These are phyloP conservation scores for Aspergillus eucalypticola DNA, from an alignment of 2,329 filamentous ascomycete genomes.

Conservation along the genomic window DNA sequence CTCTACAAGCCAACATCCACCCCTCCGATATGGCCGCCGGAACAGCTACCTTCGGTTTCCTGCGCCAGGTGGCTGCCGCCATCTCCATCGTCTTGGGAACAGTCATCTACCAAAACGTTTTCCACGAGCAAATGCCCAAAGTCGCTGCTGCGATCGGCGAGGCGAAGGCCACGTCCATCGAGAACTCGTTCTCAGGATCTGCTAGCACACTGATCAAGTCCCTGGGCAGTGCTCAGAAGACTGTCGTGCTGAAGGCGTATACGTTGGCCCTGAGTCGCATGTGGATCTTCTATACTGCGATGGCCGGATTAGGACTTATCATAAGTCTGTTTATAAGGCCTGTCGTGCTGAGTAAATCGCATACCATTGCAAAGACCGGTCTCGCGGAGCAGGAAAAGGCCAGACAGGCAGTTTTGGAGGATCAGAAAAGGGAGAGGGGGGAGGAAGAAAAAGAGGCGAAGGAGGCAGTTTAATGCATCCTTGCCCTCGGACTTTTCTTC, in stretches of 20 bases:
- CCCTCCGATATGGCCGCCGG: constrained; percentile 63
- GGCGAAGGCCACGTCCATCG: constrained; percentile 21
- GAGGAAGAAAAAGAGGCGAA: constrained; percentile 67
- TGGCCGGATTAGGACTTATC: constrained; percentile 39
- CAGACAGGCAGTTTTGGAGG: constrained; percentile 37
- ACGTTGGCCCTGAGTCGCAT: constrained; percentile 48
- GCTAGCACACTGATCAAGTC: constrained; percentile 35
- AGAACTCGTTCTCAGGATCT: constrained; percentile 39
- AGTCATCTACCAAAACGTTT: constrained; percentile 47
- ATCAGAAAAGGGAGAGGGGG: constrained; percentile 39
- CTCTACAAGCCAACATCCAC: constrained; percentile 63
- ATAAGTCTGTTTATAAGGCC: constrained; percentile 43
- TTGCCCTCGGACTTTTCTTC: no score
- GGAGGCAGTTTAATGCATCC: constrained; percentile 30
- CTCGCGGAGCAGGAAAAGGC: constrained; percentile 47
- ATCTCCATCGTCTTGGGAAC: constrained; percentile 62
- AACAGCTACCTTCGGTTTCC: constrained; percentile 62
- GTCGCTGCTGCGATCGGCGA: constrained; percentile 32
- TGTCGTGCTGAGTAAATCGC: constrained; percentile 41
- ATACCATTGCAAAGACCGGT: constrained; percentile 49
- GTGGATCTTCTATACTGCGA: constrained; percentile 53
- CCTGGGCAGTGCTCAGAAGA: constrained; percentile 34
- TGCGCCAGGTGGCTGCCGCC: constrained; percentile 59
- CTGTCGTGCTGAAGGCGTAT: constrained; percentile 45
- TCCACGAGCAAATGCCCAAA: constrained; percentile 32